A percentile compares a stretch with the other conserved stretches of the same genome.
phyloP scores from a whole-genome alignment of 345 rosid genomes.

The Kandelia obovata region DNA sequence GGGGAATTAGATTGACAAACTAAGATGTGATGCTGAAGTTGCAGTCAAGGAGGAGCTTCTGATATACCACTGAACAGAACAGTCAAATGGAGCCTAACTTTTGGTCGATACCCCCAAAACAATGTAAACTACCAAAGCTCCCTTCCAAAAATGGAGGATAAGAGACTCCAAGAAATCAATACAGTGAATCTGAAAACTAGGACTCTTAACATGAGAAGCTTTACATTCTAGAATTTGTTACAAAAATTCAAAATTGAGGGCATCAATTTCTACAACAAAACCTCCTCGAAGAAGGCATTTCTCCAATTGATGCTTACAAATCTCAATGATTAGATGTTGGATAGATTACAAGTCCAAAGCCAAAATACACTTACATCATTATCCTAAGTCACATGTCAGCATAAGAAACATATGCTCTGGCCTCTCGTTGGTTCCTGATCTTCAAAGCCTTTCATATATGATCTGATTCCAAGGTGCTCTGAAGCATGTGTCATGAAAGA shows the following conservation, averaged over 20 bases:
- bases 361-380: constrained; percentile 20
- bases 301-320: constrained; percentile 24
- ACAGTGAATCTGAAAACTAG: no score
- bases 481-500: constrained; percentile 92
- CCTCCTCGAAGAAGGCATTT: constrained; percentile 9
- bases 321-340: constrained; percentile 15
- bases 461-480: constrained; percentile 67
- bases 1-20: background rate
- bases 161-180: background rate
- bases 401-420: constrained; percentile 42
- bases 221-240: constrained; percentile 8
- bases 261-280: constrained; percentile 12
- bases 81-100: background rate
- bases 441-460: constrained; percentile 67
- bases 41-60: background rate
- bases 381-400: constrained; percentile 33
- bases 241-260: constrained; percentile 4
- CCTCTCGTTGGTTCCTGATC: constrained; percentile 50
- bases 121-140: background rate
- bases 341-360: constrained; percentile 14
- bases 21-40: background rate
- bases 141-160: background rate
- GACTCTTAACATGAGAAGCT: no score
- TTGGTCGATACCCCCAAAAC: no score
- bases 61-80: no score